Evolutionary conservation across 2,329 filamentous ascomycete species (phyloP).

Genomic region (Venturia effusa): DNA sequence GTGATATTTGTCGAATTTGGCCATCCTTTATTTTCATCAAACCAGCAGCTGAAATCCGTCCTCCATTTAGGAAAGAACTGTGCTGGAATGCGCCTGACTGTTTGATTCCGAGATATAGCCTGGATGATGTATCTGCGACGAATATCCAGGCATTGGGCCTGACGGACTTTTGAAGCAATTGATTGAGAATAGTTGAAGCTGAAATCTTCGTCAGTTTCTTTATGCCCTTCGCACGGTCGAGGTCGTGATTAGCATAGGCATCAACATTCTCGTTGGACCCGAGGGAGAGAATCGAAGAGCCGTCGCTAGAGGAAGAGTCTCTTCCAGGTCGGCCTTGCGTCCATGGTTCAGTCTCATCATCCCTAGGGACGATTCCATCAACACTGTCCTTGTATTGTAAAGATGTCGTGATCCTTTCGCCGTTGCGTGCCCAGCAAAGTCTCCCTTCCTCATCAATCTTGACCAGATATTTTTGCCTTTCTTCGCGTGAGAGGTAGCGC

Average conservation of each 20-base stretch:
- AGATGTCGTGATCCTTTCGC: conserved; percentile 64
- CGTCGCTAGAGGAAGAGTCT: neutral
- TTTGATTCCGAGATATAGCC: conserved; percentile 84
- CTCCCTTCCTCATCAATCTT: conserved; percentile 62
- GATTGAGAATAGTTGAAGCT: conserved; percentile 64
- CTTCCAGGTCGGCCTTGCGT: conserved; percentile 19
- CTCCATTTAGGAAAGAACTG: conserved; percentile 76
- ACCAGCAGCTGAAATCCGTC: conserved; percentile 71
- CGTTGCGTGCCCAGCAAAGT: conserved; percentile 82
- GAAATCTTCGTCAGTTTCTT: conserved; percentile 57
- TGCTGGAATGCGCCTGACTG: conserved; percentile 82
- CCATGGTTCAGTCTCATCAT: conserved; percentile 31
- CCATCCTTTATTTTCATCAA: conserved; percentile 78
- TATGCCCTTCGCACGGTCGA: conserved; percentile 50
- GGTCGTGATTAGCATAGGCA: conserved; percentile 52
- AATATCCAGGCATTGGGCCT: conserved; percentile 93
- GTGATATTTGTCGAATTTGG: conserved; percentile 61
- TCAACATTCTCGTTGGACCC: conserved; percentile 38
- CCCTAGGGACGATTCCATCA: conserved; percentile 43
- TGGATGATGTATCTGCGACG: conserved; percentile 74
- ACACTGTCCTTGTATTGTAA: conserved; percentile 68
- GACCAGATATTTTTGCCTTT: conserved; percentile 71
- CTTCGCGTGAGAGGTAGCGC: conserved; percentile 72
- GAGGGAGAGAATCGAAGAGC: neutral
- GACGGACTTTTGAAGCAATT: conserved; percentile 65